Evolutionary conservation across 2,329 filamentous ascomycete genomes (phyloP), one percentile per base, ranked within the genome.

Genomic region (Microcyclospora tardicrescens): DNA sequence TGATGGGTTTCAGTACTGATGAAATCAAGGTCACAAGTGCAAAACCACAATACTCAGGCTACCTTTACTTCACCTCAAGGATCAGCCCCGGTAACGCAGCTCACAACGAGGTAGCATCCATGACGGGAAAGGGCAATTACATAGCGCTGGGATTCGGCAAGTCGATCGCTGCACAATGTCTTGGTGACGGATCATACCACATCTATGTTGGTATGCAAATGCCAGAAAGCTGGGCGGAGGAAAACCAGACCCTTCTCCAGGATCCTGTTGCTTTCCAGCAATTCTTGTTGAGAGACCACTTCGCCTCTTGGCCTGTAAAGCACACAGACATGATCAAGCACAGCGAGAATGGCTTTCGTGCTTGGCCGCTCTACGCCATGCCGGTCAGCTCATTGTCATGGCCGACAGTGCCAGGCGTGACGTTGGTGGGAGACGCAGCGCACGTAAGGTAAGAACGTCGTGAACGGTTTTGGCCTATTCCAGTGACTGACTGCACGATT

Each of bases 401-500:
- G 72, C 42, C 61, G 31, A 61, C 68, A 35, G 58, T 57, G 13
- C 51, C 57, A 5, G 71, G 72, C 0, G 50, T 71, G 4, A 76
- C 75, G 0, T 50, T 76, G 11, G 61, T 77, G 16, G 75, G 75
- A 5, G 73, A 79, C 46, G 70, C 74, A 1, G 74, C 74, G 6
- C 73, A 79, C 53, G 49, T 76, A 15, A 75, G 75, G 71, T 47
- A 41, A 45, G 45, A 27, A 6, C 35, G n/a, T 10, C 11, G n/a
- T 16, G 16, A 5, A 16, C 8, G 14, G 6, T 29, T 38, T 16
- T 9, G 5, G 15, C 10, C 13, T 5, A 10, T 5, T 14, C 19
- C 9, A 16, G 9, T 3, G 24, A 12, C 27, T 39, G 15, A 38
- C 38, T 24, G 43, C 29, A 5, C 12, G 16, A 14, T 6, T 16